These are phyloP conservation scores for Anisodus tanguticus DNA, from an alignment of 257 asterid species.

Conservation along the genomic window DNA sequence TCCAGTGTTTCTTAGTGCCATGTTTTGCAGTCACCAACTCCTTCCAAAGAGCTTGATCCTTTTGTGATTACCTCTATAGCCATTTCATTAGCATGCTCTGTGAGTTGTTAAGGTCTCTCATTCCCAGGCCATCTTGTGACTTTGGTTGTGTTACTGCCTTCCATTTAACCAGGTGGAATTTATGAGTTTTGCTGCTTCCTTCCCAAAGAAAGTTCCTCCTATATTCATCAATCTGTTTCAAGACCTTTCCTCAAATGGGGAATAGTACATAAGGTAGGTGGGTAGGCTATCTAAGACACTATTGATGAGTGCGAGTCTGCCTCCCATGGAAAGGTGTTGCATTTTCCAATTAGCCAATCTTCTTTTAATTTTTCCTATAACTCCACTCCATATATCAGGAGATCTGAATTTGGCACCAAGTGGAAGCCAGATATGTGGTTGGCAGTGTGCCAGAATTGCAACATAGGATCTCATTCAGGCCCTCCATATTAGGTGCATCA, in stretches of 20 bases:
- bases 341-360: no score
- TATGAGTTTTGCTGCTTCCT: neutral
- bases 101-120: neutral
- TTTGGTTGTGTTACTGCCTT: neutral
- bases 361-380: no score
- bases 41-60: slow-evolving; percentile 15
- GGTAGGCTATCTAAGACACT: neutral
- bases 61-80: neutral
- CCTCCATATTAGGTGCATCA: no score
- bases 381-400: no score
- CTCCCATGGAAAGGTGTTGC: no score
- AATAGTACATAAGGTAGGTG: neutral
- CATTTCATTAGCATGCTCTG: neutral
- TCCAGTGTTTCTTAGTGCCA: neutral
- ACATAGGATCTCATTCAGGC: no score
- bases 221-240: neutral
- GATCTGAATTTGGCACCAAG: no score
- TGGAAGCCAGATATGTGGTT: no score
- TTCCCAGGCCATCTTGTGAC: neutral
- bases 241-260: neutral
- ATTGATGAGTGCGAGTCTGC: no score
- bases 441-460: no score
- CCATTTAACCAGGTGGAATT: neutral
- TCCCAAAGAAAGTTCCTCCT: neutral
- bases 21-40: neutral